These are phyloP conservation scores for Geotrichum macrosporum DNA, from an alignment of 1,139 yeast species.

Conservation along the genomic window DNA sequence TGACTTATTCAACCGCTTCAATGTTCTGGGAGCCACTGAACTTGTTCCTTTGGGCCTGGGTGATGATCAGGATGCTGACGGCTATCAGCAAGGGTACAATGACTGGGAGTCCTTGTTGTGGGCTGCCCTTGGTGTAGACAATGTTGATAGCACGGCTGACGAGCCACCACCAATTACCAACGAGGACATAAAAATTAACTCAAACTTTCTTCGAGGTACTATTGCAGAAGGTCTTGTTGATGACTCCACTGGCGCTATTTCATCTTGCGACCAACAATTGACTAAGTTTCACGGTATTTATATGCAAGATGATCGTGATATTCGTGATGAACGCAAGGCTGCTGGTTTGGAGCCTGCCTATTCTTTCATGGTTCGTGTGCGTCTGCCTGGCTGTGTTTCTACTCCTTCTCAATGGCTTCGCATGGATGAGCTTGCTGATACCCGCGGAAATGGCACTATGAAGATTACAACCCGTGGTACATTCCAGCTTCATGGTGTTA, in stretches of 20 bases:
- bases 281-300: constrained; percentile 98
- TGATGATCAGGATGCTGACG: constrained; percentile 97
- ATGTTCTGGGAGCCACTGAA: constrained; percentile 66
- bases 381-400: constrained; percentile 91
- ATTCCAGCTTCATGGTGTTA: constrained; percentile 92
- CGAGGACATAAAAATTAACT: constrained; percentile 88
- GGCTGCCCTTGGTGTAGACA: constrained; percentile 86
- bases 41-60: constrained; percentile 79
- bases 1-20: constrained; percentile 63
- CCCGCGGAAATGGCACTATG: constrained; percentile 86
- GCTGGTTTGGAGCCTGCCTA: constrained; percentile 95
- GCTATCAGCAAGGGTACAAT: constrained; percentile 81
- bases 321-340: constrained; percentile 86
- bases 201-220: constrained; percentile 88
- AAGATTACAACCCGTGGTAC: constrained; percentile 97
- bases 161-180: constrained; percentile 95
- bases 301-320: constrained; percentile 98
- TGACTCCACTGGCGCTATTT: constrained; percentile 82
- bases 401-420: constrained; percentile 84
- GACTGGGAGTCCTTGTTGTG: constrained; percentile 83
- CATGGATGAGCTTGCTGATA: constrained; percentile 77
- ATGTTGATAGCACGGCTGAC: constrained; percentile 75
- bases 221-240: constrained; percentile 83
- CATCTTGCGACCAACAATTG: constrained; percentile 89
- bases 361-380: constrained; percentile 92